Conservation (phyloP, 2,329 filamentous ascomycete genomes). For the Fusarium pseudograminearum region DNA sequence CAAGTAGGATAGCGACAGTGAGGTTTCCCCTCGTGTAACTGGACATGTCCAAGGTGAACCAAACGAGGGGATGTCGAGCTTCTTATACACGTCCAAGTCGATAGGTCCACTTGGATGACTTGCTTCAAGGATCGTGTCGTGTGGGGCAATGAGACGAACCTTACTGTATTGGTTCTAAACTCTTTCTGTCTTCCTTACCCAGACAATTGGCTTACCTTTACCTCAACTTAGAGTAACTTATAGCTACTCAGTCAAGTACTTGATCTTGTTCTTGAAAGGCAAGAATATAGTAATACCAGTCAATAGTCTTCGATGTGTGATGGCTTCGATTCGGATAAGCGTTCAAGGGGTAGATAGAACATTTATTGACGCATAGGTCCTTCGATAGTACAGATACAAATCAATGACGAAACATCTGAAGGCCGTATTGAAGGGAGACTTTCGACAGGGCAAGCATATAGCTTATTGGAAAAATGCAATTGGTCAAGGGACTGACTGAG, state of each 20-base stretch:
- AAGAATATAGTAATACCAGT: neutral
- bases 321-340: no score
- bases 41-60: neutral
- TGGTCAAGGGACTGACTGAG: neutral
- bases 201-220: neutral
- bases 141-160: conserved; percentile 18
- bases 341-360: neutral
- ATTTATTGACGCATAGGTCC: neutral
- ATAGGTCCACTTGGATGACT: conserved; percentile 2
- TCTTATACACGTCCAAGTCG: conserved; percentile 20
- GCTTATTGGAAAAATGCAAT: neutral
- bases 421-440: neutral
- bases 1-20: neutral
- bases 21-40: neutral
- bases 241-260: neutral
- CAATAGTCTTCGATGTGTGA: no score
- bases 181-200: neutral
- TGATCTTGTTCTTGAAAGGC: neutral
- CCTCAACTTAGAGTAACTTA: neutral
- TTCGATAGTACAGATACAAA: neutral
- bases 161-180: conserved; percentile 1
- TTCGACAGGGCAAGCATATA: neutral
- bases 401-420: neutral
- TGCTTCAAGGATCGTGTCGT: conserved; percentile 2
- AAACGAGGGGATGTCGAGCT: conserved; percentile 9